Evolutionary conservation across 257 asterid genomes (phyloP).

Genomic region (Solanum pennellii): DNA sequence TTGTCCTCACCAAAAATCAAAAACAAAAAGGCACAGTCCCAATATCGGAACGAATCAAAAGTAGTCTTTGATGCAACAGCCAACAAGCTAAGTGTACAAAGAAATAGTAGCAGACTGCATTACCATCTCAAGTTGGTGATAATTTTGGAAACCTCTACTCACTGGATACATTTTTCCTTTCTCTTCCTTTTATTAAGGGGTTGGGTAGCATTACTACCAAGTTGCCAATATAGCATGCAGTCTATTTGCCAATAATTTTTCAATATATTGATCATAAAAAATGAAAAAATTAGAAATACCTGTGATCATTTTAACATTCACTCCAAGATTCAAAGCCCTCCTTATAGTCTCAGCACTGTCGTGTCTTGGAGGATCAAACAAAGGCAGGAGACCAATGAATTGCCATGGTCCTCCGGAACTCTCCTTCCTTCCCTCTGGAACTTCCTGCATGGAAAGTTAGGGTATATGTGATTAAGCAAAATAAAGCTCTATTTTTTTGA

Average conservation of each 20-base stretch:
- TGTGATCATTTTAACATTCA: constrained; percentile 42
- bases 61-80: not conserved
- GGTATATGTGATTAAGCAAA: not conserved
- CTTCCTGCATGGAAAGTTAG: constrained; percentile 20
- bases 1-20: not conserved
- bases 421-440: constrained; percentile 43
- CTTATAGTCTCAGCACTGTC: constrained; percentile 47
- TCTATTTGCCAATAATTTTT: not conserved
- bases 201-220: not conserved
- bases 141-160: not conserved
- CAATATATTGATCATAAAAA: not conserved
- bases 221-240: not conserved
- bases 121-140: not conserved
- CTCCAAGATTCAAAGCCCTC: constrained; percentile 45
- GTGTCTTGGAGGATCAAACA: constrained; percentile 43
- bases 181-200: not conserved
- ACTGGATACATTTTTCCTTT: not conserved
- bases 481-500: not conserved
- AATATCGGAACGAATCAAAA: not conserved
- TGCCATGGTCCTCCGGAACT: constrained; percentile 45
- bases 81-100: not conserved
- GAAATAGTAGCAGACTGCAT: not conserved
- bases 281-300: constrained; percentile 4
- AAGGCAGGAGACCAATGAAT: constrained; percentile 36
- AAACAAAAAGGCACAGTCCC: not conserved